Evolutionary conservation across 78 protist species (phyloP).

Genomic region (Emiliania huxleyi): DNA sequence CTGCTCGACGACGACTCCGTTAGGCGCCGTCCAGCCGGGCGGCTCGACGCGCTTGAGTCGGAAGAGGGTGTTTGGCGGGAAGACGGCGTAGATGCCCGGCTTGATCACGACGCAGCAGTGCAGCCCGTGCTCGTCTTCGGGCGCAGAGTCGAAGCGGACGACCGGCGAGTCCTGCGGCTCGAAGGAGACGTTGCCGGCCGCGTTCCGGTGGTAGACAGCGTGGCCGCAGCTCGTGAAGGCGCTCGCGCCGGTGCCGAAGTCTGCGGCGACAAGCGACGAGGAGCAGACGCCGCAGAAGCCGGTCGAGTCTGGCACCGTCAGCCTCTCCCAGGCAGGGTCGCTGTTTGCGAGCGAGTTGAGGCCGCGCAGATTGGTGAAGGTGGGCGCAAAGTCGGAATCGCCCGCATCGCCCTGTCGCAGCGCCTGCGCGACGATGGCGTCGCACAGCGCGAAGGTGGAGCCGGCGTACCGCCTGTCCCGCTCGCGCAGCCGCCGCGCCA

Average conservation of each 20-base stretch:
- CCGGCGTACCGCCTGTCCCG: background rate
- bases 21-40: background rate
- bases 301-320: background rate
- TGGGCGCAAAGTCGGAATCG: background rate
- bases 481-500: background rate
- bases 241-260: background rate
- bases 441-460: background rate
- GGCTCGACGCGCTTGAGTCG: background rate
- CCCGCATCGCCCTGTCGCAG: background rate
- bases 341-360: background rate
- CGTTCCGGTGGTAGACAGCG: background rate
- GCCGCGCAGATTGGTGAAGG: background rate
- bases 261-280: background rate
- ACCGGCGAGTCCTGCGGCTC: background rate
- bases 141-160: background rate
- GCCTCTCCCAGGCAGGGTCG: background rate
- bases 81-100: background rate
- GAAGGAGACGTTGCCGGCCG: background rate
- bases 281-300: background rate
- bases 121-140: background rate
- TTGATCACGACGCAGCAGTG: background rate
- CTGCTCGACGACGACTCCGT: background rate
- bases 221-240: background rate
- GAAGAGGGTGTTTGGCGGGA: background rate
- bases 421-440: background rate